These are phyloP conservation scores for Amanita pallidorosea DNA, from an alignment of 768 basidiomycete genomes.

Conservation along the genomic window DNA sequence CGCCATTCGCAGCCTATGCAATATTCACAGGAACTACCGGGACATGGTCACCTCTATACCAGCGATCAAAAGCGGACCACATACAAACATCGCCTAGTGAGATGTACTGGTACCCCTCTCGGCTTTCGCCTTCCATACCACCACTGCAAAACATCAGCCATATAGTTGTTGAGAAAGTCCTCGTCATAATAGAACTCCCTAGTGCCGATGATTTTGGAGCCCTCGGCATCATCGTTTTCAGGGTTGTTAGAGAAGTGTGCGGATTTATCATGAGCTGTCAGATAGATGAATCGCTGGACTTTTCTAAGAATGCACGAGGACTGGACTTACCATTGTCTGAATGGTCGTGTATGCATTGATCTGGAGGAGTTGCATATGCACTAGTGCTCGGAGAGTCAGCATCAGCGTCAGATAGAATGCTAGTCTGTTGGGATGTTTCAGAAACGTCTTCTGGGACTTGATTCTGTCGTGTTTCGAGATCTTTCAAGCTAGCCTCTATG, in stretches of 20 bases:
- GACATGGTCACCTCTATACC: background rate
- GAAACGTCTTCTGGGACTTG: conserved; percentile 2
- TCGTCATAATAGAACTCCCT: conserved; percentile 49
- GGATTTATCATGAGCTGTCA: background rate
- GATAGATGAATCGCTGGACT: background rate
- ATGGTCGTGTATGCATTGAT: background rate
- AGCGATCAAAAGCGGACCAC: conserved; percentile 16
- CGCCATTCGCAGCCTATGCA: conserved; percentile 74
- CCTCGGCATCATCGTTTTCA: conserved; percentile 12
- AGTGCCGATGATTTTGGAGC: conserved; percentile 49
- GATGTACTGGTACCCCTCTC: conserved; percentile 52
- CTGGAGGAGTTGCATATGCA: background rate
- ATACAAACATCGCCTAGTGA: conserved; percentile 58
- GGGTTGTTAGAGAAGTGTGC: background rate
- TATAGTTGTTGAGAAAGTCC: conserved; percentile 36
- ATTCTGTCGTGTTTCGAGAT: conserved; percentile 6
- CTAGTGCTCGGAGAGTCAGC: background rate
- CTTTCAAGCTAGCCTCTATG: conserved; percentile 33
- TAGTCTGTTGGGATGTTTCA: background rate
- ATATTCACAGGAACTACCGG: conserved; percentile 61
- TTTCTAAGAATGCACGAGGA: background rate
- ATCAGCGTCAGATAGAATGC: background rate
- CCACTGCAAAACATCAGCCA: conserved; percentile 51
- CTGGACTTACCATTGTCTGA: background rate
- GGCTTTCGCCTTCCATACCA: conserved; percentile 68